Evolutionary conservation across 768 basidiomycete genomes (phyloP), one percentile per base, ranked within the genome.

Genomic region (Mycena chlorophos): DNA sequence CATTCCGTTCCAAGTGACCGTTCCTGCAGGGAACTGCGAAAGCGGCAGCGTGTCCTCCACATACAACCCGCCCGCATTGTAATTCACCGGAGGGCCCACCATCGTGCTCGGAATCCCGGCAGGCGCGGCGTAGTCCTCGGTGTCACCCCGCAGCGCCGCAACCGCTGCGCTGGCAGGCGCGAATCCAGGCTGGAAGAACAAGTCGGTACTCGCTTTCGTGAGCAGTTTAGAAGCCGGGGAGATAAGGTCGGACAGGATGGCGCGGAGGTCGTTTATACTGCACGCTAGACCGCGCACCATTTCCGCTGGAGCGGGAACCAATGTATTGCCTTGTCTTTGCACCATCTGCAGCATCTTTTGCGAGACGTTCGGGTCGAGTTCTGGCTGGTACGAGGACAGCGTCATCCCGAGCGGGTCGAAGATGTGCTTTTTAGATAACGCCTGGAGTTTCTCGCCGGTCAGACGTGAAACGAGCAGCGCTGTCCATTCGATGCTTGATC

Each of bases 1-100:
- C 58, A 59, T 59, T 17, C 58, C 58, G 34, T 55, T 55, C 58
- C 58, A 59, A 4, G 53, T 59, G 37, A 59, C 49, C 26, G 58
- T 59, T 14, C 49, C 53, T 29, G 34, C 37, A 22, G 53, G 58
- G 4, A 59, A 47, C 26, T 30, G 6, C 37, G 51, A 57, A 3
- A 59, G 31, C 10, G 54, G 54, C 23, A 55, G 50, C 30, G 25
- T 25, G n/a, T 45, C 53, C 17, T 59, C 43, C 5, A 55, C 54
- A 2, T 53, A 28, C 10, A 59, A 39, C 6, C 47, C 57, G 3
- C 38, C 52, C 23, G 46, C 19, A n/a, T 37, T 58, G 47, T 49
- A 58, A 27, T 53, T 58, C 25, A 58, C 38, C 31, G 26, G 47
- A 1, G 19, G 47, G 2, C 34, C 39, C 34, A 25, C 19, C 45